Conservation (phyloP, 129 eudicot genomes). For the Heracleum sosnowskyi region DNA sequence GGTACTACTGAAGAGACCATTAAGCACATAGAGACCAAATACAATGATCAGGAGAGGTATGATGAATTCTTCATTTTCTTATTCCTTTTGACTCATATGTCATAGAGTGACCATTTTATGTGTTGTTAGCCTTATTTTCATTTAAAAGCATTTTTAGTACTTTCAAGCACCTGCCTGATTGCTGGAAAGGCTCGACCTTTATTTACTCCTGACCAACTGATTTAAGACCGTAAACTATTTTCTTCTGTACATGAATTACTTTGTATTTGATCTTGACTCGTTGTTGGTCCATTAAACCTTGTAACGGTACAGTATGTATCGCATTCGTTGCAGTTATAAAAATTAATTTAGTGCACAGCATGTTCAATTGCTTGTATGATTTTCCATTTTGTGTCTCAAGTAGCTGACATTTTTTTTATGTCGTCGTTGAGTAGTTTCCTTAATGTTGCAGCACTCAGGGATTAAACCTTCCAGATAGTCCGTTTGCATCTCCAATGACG, state of each 20-base stretch:
- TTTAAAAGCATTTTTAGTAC: neutral
- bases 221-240: too few species aligned
- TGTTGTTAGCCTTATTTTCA: neutral
- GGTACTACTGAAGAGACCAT: constrained; percentile 32
- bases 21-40: constrained; percentile 36
- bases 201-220: neutral
- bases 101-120: neutral
- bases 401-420: neutral
- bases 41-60: constrained; percentile 67
- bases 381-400: neutral
- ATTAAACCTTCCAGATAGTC: constrained; percentile 62
- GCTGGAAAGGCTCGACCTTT: neutral
- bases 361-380: neutral
- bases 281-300: neutral
- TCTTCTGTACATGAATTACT: neutral
- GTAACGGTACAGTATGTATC: neutral
- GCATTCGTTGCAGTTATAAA: neutral
- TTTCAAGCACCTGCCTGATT: neutral
- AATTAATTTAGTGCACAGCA: neutral
- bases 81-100: neutral
- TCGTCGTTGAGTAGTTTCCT: neutral
- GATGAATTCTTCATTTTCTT: neutral
- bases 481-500: constrained; percentile 49
- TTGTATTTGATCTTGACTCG: neutral
- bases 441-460: constrained; percentile 45